phyloP scores from a whole-genome alignment of 116 monocot genomes.

The Iris pallida region DNA sequence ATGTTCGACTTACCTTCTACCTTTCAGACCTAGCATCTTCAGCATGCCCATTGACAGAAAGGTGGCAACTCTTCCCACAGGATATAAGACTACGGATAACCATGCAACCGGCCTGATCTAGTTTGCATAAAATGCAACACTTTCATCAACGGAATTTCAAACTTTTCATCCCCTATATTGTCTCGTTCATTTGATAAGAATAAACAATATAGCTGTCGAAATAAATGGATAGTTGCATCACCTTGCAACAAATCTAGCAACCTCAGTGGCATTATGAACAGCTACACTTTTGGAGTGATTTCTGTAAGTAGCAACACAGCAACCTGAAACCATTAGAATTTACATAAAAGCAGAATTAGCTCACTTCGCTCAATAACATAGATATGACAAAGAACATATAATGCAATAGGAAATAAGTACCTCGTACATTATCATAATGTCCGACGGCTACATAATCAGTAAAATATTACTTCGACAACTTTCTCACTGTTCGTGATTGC shows the following conservation, averaged over 20 bases:
- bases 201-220: not conserved
- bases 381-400: no score
- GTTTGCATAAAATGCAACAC: constrained; percentile 20
- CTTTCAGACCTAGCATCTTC: constrained; percentile 91
- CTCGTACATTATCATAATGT: no score
- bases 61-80: constrained; percentile 81
- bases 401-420: no score
- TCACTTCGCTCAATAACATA: not conserved
- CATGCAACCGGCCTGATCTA: constrained; percentile 96
- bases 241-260: constrained; percentile 88
- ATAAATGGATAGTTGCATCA: constrained; percentile 21
- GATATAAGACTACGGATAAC: constrained; percentile 91
- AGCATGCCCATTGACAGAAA: constrained; percentile 92
- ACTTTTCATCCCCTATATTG: no score
- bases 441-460: no score
- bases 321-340: constrained; percentile 54
- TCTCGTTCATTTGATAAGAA: no score
- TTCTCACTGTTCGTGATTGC: no score
- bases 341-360: not conserved
- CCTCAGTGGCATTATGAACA: constrained; percentile 94
- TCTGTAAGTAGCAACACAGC: constrained; percentile 87
- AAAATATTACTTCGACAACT: no score
- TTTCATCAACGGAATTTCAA: constrained; percentile 15
- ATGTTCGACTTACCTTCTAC: constrained; percentile 55
- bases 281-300: constrained; percentile 98